These are phyloP conservation scores for Tritrichomonas foetus DNA, from an alignment of 208 protist genomes.

Conservation along the genomic window DNA sequence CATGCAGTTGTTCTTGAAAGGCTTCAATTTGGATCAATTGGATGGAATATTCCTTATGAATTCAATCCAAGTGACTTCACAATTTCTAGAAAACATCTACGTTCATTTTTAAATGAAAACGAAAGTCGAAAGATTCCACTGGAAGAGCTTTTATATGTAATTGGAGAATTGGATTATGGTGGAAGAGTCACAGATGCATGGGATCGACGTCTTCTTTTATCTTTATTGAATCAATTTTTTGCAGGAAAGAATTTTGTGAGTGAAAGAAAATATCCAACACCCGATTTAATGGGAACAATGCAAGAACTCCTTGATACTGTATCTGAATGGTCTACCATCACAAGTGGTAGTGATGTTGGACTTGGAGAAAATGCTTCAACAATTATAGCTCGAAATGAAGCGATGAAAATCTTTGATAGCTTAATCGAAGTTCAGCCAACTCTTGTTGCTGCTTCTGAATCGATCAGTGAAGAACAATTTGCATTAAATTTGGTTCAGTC, in stretches of 20 bases:
- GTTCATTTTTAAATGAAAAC: slow-evolving; percentile 90
- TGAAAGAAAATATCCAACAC: neutral
- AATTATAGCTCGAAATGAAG: neutral
- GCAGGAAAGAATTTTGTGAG: neutral
- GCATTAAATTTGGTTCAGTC: neutral
- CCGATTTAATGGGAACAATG: neutral
- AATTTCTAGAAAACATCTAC: slow-evolving; percentile 82
- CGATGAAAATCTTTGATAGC: neutral
- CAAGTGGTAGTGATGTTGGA: neutral
- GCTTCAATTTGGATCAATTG: slow-evolving; percentile 90
- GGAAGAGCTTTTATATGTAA: slow-evolving; percentile 95
- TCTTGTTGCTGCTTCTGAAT: neutral
- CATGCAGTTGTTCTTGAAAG: slow-evolving; percentile 92
- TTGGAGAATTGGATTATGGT: slow-evolving; percentile 98
- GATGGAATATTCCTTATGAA: slow-evolving; percentile 92
- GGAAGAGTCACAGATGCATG: slow-evolving; percentile 96
- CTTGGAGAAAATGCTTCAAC: neutral
- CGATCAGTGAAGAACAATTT: neutral
- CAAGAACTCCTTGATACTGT: neutral
- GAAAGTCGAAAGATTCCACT: slow-evolving; percentile 70
- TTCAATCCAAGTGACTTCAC: slow-evolving; percentile 94
- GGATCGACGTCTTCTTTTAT: slow-evolving; percentile 87
- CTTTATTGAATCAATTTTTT: slow-evolving; percentile 70
- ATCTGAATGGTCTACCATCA: neutral
- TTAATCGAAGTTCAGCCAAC: slow-evolving; percentile 23